These are phyloP conservation scores for Tetrastigma voinierianum DNA, from an alignment of 164 flowering plant genomes.

Conservation along the genomic window DNA sequence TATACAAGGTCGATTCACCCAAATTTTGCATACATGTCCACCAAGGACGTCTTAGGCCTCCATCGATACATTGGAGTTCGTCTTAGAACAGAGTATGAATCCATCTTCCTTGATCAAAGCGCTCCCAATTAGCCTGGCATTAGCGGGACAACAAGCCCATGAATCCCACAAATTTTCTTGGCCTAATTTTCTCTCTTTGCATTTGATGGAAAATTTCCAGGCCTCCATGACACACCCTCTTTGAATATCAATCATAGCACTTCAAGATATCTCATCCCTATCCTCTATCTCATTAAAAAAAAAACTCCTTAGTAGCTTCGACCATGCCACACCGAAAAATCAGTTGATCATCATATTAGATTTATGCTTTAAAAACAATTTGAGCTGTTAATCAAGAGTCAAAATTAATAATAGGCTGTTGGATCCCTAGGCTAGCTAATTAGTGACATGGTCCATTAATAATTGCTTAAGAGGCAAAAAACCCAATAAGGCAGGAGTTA, in stretches of 20 bases:
- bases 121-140: constrained; percentile 67
- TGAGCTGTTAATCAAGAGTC: no score
- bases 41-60: constrained; percentile 43
- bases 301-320: constrained; percentile 31
- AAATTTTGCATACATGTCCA: constrained; percentile 71
- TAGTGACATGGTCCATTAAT: no score
- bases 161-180: constrained; percentile 37
- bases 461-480: no score
- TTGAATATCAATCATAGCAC: constrained; percentile 53
- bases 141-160: no score
- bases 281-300: constrained; percentile 42
- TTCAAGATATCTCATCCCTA: constrained; percentile 60
- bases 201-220: constrained; percentile 42
- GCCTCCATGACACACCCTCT: constrained; percentile 42
- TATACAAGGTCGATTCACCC: no score
- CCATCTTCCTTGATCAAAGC: constrained; percentile 54
- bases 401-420: no score
- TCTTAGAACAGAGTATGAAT: constrained; percentile 40
- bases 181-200: constrained; percentile 33
- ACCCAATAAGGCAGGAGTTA: no score
- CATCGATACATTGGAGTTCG: constrained; percentile 41
- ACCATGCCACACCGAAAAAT: constrained; percentile 34
- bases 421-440: no score
- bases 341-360: no score
- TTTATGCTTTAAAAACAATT: no score